Evolutionary conservation across 148 eudicot species (phyloP), one percentile per base, ranked within the genome.

Genomic region (Persicaria tinctoria): DNA sequence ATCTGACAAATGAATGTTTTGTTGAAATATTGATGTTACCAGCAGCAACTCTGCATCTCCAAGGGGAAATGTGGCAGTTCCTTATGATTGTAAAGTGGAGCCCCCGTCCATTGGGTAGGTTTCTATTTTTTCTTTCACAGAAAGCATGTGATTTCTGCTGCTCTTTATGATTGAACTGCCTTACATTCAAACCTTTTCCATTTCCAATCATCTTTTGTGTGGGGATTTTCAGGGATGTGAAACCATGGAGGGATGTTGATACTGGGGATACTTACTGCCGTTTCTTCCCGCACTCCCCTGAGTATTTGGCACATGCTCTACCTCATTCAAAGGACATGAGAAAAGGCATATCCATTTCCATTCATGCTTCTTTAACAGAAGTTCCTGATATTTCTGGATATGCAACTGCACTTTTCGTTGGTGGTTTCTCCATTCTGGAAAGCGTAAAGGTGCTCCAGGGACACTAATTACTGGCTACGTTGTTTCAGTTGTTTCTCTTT

Each of bases 221-320:
- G 78, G 77, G 72, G 73, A 53, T 73, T 70, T 80, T 73, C 72
- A 89, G 92, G 79, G 78, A 86, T 83, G 82, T 84, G 50, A 82
- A 81, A 70, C 89, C 98, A 57, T 87, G 89, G 90, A 87, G 82
- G 80, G 96, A 93, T 83, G 89, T 80, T 78, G 82, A 83, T 62
- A 85, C 86, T 64, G 90, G 92, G 60, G 83, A 79, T 50, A 75
- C 81, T 53, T 83, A 85, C 79, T 90, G 96, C 81, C 82, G 87
- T n/a, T 90, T 93, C 86, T 93, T 86, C 77, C 97, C 97, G 72
- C 79, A 87, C 82, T 81, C 91, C 79, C 93, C 97, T 41, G 88
- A 87, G 78, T 87, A 89, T 82, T 79, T 93, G 70, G 85, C 76
- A 54, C 89, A 54, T 56, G 57, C 83, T 60, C 51, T 81, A 70